Conservation (phyloP, 805 yeast species). For the Geotrichum ghanense region DNA sequence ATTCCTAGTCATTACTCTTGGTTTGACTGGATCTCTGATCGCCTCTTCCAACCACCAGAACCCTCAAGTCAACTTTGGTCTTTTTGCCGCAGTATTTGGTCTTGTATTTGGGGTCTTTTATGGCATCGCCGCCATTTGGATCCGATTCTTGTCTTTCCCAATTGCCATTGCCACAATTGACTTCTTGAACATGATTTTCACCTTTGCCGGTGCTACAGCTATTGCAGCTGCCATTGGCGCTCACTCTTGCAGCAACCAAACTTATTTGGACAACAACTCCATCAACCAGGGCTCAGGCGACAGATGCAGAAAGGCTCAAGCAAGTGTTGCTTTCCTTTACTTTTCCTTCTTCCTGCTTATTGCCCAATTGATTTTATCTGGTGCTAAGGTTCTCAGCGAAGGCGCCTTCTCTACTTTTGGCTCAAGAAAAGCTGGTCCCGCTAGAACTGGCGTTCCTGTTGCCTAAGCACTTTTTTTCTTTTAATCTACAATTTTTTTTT, state of each 20-base stretch:
- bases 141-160: slow-evolving; percentile 82
- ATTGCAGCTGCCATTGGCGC: slow-evolving; percentile 80
- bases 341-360: slow-evolving; percentile 69
- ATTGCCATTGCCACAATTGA: slow-evolving; percentile 62
- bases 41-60: slow-evolving; percentile 40
- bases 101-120: slow-evolving; percentile 69
- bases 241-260: slow-evolving; percentile 71
- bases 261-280: slow-evolving; percentile 52
- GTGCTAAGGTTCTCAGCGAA: slow-evolving; percentile 38
- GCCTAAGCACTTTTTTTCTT: slow-evolving; percentile 13
- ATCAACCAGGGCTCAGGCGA: slow-evolving; percentile 65
- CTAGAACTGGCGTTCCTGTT: slow-evolving; percentile 82
- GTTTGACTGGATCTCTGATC: slow-evolving; percentile 74
- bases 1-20: slow-evolving; percentile 69
- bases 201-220: slow-evolving; percentile 91
- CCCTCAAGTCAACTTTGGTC: slow-evolving; percentile 79
- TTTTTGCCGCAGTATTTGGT: slow-evolving; percentile 84
- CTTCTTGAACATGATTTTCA: slow-evolving; percentile 80
- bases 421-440: slow-evolving; percentile 34
- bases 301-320: slow-evolving; percentile 94
- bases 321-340: slow-evolving; percentile 72
- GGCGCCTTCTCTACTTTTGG: slow-evolving; percentile 46
- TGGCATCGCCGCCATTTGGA: slow-evolving; percentile 66
- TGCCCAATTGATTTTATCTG: slow-evolving; percentile 45
- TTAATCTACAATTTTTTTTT: too few relatives aligned